phyloP scores from a whole-genome alignment of 306 rosid genomes.

The Malus domestica region DNA sequence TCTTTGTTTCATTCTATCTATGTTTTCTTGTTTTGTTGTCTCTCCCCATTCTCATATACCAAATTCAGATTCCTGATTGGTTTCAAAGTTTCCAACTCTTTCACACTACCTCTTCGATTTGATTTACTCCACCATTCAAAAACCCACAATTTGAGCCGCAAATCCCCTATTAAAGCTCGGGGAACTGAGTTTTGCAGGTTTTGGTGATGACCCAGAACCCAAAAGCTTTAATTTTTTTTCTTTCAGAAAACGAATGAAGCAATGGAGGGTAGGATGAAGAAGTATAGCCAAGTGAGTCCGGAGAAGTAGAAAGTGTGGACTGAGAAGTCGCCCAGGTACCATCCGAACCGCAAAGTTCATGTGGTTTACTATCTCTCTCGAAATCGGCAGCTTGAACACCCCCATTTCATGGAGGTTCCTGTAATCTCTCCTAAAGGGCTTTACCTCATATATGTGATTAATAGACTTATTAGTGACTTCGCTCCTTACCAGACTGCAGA shows the following conservation, averaged over 20 bases:
- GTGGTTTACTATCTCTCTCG: constrained; percentile 79
- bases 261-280: constrained; percentile 72
- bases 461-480: no score
- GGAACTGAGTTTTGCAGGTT: background rate
- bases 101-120: constrained; percentile 26
- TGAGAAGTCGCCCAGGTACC: constrained; percentile 78
- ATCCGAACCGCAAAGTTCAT: constrained; percentile 65
- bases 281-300: constrained; percentile 71
- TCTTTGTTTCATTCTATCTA: background rate
- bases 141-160: background rate
- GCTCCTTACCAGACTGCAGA: no score
- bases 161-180: background rate
- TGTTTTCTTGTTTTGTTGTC: constrained; percentile 4
- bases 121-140: constrained; percentile 5
- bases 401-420: constrained; percentile 93
- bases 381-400: constrained; percentile 85
- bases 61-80: background rate
- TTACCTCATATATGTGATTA: constrained; percentile 32
- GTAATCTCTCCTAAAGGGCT: constrained; percentile 63
- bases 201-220: background rate
- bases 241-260: background rate
- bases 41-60: background rate
- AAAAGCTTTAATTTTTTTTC: background rate
- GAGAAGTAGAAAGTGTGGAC: constrained; percentile 89
- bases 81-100: constrained; percentile 1